Conservation (phyloP, 306 rosid genomes). For the Argentina anserina region DNA sequence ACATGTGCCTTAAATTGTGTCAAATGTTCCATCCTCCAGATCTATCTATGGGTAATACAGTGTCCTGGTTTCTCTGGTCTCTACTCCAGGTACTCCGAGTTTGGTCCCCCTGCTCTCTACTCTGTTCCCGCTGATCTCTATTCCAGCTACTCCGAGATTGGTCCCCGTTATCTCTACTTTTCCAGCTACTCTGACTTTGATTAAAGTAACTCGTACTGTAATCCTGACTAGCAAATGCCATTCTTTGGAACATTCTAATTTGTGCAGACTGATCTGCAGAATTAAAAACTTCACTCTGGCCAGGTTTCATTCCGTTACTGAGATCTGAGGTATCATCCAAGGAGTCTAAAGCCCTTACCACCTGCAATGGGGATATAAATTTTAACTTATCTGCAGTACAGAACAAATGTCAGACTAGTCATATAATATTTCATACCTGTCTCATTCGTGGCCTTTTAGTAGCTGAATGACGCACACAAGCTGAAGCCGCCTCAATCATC, state of each 20-base stretch:
- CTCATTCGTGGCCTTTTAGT: constrained; percentile 82
- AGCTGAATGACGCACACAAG: constrained; percentile 84
- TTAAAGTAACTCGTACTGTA: constrained; percentile 50
- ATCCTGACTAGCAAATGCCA: constrained; percentile 88
- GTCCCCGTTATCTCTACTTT: constrained; percentile 31
- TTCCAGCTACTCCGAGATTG: constrained; percentile 57
- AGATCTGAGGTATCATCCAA: constrained; percentile 69
- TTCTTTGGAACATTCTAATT: constrained; percentile 73
- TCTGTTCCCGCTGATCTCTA: constrained; percentile 38
- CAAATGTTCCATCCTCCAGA: constrained; percentile 56
- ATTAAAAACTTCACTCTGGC: constrained; percentile 70
- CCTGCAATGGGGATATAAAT: constrained; percentile 32
- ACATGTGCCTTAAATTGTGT: constrained; percentile 21
- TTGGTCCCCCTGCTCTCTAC: constrained; percentile 29
- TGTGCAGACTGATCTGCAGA: constrained; percentile 74
- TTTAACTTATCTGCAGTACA: constrained; percentile 6
- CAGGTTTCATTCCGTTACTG: constrained; percentile 83
- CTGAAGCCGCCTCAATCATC: constrained; percentile 93
- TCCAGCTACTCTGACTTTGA: constrained; percentile 67
- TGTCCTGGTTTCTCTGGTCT: constrained; percentile 28
- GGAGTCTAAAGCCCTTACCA: constrained; percentile 86
- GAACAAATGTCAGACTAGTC: background rate
- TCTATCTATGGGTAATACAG: constrained; percentile 37
- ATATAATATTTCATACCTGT: constrained; percentile 47
- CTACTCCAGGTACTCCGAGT: constrained; percentile 62